Percentiles rank a stretch among this genome's conserved stretches.
These are phyloP conservation scores for Endocarpon pusillum DNA, from an alignment of 495 filamentous ascomycete species.

Conservation along the genomic window DNA sequence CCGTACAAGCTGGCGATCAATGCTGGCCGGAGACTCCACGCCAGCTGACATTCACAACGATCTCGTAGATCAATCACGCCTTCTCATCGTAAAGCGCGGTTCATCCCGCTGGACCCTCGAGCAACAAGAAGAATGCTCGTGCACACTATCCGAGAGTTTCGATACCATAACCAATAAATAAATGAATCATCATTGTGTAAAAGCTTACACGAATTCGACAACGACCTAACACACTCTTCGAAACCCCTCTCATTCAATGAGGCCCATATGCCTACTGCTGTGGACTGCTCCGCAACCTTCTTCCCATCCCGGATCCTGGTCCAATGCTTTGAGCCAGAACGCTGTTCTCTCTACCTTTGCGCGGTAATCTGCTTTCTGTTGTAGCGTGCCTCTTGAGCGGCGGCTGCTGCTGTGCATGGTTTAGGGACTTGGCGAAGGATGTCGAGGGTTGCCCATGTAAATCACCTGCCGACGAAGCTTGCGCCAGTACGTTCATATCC, in stretches of 20 bases:
- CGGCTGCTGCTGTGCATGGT: slow-evolving; percentile 6
- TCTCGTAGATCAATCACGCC: too few species aligned
- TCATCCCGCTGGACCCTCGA: too few species aligned
- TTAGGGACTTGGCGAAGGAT: slow-evolving; percentile 5
- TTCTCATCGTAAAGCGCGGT: too few species aligned
- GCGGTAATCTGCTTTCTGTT: slow-evolving; percentile 13
- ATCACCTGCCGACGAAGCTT: slow-evolving; percentile 17
- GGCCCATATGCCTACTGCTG: slow-evolving; percentile 2
- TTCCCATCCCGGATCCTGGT: slow-evolving; percentile 8
- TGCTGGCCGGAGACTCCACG: too few species aligned
- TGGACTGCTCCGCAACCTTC: slow-evolving; percentile 16
- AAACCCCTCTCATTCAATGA: background rate
- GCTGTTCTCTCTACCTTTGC: slow-evolving; percentile 6
- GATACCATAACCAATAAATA: too few species aligned
- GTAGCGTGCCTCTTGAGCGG: slow-evolving; percentile 24
- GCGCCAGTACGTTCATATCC: slow-evolving; percentile 31
- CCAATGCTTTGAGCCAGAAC: slow-evolving; percentile 9
- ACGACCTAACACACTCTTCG: too few species aligned
- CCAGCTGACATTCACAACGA: too few species aligned
- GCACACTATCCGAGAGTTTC: too few species aligned
- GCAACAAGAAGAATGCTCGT: too few species aligned
- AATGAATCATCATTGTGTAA: too few species aligned
- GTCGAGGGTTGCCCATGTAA: slow-evolving; percentile 2
- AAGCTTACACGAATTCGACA: too few species aligned
- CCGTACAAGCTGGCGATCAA: too few species aligned